Evolutionary conservation across 1,284 basidiomycete genomes (phyloP), one percentile per base, ranked within the genome.

Genomic region (Rhodotorula sp.): DNA sequence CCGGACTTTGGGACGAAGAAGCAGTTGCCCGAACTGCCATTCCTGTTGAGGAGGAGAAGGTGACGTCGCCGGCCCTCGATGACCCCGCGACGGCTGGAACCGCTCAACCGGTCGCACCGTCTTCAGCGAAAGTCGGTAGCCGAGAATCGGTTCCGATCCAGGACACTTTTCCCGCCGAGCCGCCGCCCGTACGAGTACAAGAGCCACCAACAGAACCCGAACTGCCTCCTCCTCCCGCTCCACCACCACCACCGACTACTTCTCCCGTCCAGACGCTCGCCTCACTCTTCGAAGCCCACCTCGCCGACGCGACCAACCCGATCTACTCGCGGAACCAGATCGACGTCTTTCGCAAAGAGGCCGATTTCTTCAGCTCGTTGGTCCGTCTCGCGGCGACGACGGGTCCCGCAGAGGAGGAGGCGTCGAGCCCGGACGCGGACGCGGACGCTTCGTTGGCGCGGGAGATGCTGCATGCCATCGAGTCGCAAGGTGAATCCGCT

Each of bases 291-390:
- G n/a, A 26, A 5, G 56, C 58, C 28, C 72, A 66, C 54, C 65
- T 61, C 38, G 45, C 14, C 56, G 73, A 75, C 47, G 15, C 48
- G 21, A 7, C 28, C 47, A 75, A 75, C 50, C 70, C 73, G 16
- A 28, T 75, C 61, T 75, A 72, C 58, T 70, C 70, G 23, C 31
- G 50, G 34, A 70, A 70, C 48, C 73, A 75, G 49, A 18, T 16
- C 18, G 58, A 66, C 43, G 28, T 75, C 31, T 62, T 66, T 3
- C 23, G 23, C 19, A 62, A 54, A 19, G 73, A 74, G 34, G 54
- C 49, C 1, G 0, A 16, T 0, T 62, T 72, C 45, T 72, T 61
- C 49, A n/a, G 47, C 2, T 28, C 47, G 16, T 34, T 72, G 31
- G 23, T 72, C 23, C n/a, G 19, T 12, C 38, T 43, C 38, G 12